A percentile compares a stretch with the other conserved stretches of the same genome.
Evolutionary conservation across 2,329 filamentous ascomycete species (phyloP).

Genomic region (Scolecobasidium constrictum): DNA sequence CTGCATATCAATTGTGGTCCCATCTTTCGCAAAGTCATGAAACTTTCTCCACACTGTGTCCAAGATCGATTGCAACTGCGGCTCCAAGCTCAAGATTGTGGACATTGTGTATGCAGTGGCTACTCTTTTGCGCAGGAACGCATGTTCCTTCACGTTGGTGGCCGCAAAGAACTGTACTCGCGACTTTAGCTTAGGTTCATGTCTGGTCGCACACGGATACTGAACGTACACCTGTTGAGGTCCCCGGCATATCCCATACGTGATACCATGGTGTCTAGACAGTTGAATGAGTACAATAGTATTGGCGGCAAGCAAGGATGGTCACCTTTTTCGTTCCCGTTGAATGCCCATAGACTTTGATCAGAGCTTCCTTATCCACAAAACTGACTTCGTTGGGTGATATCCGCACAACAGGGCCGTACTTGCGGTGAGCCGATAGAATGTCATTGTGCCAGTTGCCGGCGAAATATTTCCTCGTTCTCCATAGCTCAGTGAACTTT

Average conservation of each 20-base stretch:
- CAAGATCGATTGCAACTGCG: background rate
- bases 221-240: too few species aligned
- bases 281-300: background rate
- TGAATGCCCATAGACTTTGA: background rate
- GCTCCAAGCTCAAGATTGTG: background rate
- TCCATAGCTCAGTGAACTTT: conserved; percentile 1
- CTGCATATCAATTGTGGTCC: background rate
- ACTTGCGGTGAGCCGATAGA: conserved; percentile 10
- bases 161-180: too few species aligned
- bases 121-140: background rate
- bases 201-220: too few species aligned
- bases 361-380: background rate
- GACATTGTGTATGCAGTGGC: background rate
- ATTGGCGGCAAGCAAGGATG: background rate
- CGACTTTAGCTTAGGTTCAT: background rate
- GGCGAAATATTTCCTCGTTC: background rate
- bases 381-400: conserved; percentile 15
- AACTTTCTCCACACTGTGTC: background rate
- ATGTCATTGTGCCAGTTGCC: conserved; percentile 15
- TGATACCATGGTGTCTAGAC: background rate
- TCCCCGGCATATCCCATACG: background rate
- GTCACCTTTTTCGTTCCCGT: background rate
- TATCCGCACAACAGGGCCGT: conserved; percentile 17
- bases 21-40: background rate
- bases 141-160: background rate